These are phyloP conservation scores for Quercus mongolica DNA, from an alignment of 306 rosid genomes.

Conservation along the genomic window DNA sequence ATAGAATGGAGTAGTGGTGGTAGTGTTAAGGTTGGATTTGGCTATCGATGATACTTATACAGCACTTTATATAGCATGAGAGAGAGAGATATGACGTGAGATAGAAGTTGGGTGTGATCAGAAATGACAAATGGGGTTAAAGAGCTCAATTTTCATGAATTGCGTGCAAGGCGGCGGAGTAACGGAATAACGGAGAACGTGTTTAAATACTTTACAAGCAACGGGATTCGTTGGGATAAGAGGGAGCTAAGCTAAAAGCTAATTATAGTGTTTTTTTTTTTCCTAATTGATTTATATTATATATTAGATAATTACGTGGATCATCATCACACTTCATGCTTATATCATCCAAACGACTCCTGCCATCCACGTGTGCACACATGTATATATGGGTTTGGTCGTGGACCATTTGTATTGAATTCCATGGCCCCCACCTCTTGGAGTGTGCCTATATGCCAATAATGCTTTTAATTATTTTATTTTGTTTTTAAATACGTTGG, in stretches of 20 bases:
- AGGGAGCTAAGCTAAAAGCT: not conserved
- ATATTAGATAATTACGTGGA: slow-evolving; percentile 23
- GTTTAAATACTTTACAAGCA: slow-evolving; percentile 5
- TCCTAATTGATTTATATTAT: not conserved
- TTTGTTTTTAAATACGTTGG: not conserved
- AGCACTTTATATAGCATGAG: not conserved
- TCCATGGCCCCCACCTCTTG: slow-evolving; percentile 44
- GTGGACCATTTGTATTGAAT: slow-evolving; percentile 36
- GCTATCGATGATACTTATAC: slow-evolving; percentile 52
- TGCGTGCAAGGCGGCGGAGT: slow-evolving; percentile 20
- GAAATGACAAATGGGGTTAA: slow-evolving; percentile 1
- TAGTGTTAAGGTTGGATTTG: slow-evolving; percentile 1
- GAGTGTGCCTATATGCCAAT: slow-evolving; percentile 40
- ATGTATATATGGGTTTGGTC: slow-evolving; percentile 48
- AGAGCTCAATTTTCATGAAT: slow-evolving; percentile 8
- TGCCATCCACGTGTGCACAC: slow-evolving; percentile 59
- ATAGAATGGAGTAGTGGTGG: slow-evolving; percentile 7
- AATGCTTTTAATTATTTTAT: slow-evolving; percentile 34
- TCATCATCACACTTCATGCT: slow-evolving; percentile 93
- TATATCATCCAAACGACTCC: slow-evolving; percentile 48
- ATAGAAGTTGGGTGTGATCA: slow-evolving; percentile 35
- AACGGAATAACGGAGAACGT: slow-evolving; percentile 13
- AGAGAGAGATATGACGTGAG: slow-evolving; percentile 41
- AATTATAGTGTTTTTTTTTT: slow-evolving; percentile 8
- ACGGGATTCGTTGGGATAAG: slow-evolving; percentile 24